Evolutionary conservation across 192 early-diverging fungal genomes (phyloP).

Genomic region (Spizellomyces punctatus): DNA sequence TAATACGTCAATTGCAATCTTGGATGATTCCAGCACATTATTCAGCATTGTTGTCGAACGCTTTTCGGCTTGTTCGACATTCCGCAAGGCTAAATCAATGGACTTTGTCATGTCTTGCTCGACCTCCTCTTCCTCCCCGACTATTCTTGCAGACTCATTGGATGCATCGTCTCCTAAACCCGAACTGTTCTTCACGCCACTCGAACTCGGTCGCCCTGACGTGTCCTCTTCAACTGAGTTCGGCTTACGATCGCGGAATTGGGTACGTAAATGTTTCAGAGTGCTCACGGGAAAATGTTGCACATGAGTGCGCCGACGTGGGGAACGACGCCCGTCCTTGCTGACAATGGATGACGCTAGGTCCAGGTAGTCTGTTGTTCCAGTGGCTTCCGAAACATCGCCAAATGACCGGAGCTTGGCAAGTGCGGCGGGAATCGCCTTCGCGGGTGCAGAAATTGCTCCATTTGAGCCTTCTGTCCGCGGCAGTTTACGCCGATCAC

Average conservation of each 20-base stretch:
- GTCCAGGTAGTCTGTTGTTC: conserved; percentile 51
- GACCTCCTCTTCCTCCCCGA: background rate
- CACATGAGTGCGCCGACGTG: conserved; percentile 32
- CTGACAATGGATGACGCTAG: conserved; percentile 40
- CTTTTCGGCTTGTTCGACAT: background rate
- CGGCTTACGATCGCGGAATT: conserved; percentile 32
- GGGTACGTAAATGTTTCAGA: conserved; percentile 39
- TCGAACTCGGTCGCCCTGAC: background rate
- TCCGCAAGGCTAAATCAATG: conserved; percentile 17
- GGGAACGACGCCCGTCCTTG: conserved; percentile 37
- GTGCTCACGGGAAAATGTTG: conserved; percentile 21
- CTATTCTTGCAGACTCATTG: background rate
- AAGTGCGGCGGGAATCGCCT: background rate
- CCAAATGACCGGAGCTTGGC: conserved; percentile 12
- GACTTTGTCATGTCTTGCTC: conserved; percentile 17
- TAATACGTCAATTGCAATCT: conserved; percentile 57
- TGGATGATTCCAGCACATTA: background rate
- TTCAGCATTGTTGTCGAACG: conserved; percentile 12
- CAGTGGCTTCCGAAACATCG: conserved; percentile 1
- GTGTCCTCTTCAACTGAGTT: background rate
- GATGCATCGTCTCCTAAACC: background rate
- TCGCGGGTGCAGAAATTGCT: conserved; percentile 1
- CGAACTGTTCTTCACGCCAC: background rate
- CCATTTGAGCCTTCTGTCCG: conserved; percentile 7
- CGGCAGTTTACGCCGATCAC: conserved; percentile 35